These are phyloP conservation scores for Plenodomus tracheiphilus DNA, from an alignment of 2,329 filamentous ascomycete species.

Conservation along the genomic window DNA sequence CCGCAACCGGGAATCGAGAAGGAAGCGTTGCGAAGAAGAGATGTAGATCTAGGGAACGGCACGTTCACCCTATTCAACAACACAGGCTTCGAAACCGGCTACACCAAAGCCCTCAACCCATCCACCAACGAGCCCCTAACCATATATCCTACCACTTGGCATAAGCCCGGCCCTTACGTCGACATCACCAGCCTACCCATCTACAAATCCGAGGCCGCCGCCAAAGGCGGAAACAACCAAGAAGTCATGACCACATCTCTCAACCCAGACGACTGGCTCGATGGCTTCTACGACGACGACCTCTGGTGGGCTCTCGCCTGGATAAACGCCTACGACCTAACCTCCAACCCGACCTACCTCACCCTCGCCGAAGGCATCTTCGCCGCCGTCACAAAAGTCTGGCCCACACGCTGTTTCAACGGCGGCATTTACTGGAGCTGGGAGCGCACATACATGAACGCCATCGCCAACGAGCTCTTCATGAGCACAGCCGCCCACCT, in stretches of 20 bases:
- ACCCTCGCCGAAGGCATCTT: conserved; percentile 55
- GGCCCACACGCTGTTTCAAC: conserved; percentile 48
- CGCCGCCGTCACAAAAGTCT: conserved; percentile 45
- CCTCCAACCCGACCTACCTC: conserved; percentile 50
- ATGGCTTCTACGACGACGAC: conserved; percentile 58
- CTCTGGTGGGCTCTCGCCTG: conserved; percentile 56
- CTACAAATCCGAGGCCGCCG: not conserved
- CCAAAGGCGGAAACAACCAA: conserved; percentile 1
- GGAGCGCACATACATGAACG: conserved; percentile 52
- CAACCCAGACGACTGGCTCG: conserved; percentile 41
- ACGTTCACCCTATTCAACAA: conserved; percentile 10
- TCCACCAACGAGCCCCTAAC: conserved; percentile 20
- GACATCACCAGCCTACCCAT: conserved; percentile 13
- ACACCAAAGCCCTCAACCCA: conserved; percentile 25
- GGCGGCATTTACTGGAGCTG: conserved; percentile 57
- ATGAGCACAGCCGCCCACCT: conserved; percentile 59
- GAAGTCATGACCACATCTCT: conserved; percentile 10
- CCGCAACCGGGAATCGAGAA: conserved; percentile 32
- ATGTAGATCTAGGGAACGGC: conserved; percentile 7
- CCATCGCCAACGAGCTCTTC: conserved; percentile 62
- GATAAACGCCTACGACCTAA: conserved; percentile 60
- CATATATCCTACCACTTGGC: conserved; percentile 27
- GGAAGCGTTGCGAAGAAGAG: not conserved
- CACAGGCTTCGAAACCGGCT: conserved; percentile 16
- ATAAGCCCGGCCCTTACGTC: conserved; percentile 2